These are phyloP conservation scores for Rhodotorula sp. DNA, from an alignment of 1,284 basidiomycete species.

Conservation along the genomic window DNA sequence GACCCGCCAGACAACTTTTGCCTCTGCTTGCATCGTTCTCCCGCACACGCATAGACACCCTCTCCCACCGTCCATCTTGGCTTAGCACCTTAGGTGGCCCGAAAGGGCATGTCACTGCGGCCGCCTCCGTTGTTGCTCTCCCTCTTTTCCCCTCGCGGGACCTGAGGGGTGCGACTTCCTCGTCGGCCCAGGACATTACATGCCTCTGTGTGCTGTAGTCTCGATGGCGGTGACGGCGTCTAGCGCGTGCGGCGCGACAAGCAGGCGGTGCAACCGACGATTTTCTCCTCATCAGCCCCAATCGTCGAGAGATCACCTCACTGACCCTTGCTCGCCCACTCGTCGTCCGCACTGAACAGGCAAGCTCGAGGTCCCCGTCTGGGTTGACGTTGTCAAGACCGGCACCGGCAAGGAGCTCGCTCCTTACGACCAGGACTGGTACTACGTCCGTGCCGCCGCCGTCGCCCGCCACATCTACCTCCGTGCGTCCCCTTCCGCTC, in stretches of 20 bases:
- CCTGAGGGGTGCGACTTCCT: neutral
- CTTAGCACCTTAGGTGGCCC: slow-evolving; percentile 42
- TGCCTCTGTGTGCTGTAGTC: neutral
- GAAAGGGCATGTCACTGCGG: slow-evolving; percentile 32
- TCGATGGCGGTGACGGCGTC: neutral
- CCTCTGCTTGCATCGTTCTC: too few relatives aligned
- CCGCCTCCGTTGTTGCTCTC: neutral
- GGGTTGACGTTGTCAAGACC: slow-evolving; percentile 99
- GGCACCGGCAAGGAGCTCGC: slow-evolving; percentile 97
- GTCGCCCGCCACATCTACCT: slow-evolving; percentile 99
- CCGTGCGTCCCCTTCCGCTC: slow-evolving; percentile 47
- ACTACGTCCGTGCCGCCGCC: slow-evolving; percentile 95
- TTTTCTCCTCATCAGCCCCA: neutral
- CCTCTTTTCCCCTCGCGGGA: neutral
- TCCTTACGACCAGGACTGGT: slow-evolving; percentile 99
- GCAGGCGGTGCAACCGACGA: neutral
- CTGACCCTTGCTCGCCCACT: neutral
- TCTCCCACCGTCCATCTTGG: neutral
- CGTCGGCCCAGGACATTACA: neutral
- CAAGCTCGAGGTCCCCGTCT: slow-evolving; percentile 97
- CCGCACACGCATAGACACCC: neutral
- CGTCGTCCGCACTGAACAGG: slow-evolving; percentile 51
- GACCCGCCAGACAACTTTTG: neutral
- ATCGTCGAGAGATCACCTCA: neutral
- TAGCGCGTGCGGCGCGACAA: neutral